phyloP scores from a whole-genome alignment of 2,329 filamentous ascomycete genomes.

The Leptographium wingfieldii region DNA sequence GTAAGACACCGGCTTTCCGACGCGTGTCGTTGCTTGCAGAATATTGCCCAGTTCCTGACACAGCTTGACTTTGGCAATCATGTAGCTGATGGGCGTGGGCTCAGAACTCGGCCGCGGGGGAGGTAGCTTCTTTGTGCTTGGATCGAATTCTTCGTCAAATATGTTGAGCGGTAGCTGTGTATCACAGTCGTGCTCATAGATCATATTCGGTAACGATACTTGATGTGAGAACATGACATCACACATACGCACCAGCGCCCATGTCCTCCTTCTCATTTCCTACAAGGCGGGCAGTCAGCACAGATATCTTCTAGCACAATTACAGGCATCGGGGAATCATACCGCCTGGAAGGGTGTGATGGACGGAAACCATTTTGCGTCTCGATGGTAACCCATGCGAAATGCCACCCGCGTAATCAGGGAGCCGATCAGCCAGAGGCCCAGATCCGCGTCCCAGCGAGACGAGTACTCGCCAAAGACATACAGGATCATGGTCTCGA shows the following conservation, averaged over 20 bases:
- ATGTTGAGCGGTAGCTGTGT: constrained; percentile 64
- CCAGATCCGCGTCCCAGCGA: constrained; percentile 60
- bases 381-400: constrained; percentile 67
- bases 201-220: constrained; percentile 53
- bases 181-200: constrained; percentile 63
- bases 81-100: constrained; percentile 64
- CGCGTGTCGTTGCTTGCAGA: constrained; percentile 48
- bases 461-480: constrained; percentile 63
- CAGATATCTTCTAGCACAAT: neutral
- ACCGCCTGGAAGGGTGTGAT: constrained; percentile 61
- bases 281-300: constrained; percentile 13
- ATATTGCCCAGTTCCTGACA: constrained; percentile 60
- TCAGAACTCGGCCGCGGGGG: constrained; percentile 54
- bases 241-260: constrained; percentile 59
- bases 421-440: constrained; percentile 46
- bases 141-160: constrained; percentile 68
- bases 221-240: constrained; percentile 72
- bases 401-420: constrained; percentile 45
- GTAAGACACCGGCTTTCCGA: constrained; percentile 44
- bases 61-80: constrained; percentile 61
- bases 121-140: constrained; percentile 54
- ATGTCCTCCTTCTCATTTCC: constrained; percentile 59
- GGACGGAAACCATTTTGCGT: constrained; percentile 59
- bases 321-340: constrained; percentile 18
- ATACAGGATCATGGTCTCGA: constrained; percentile 69